Conservation (phyloP, 768 basidiomycete genomes). For the Cystofilobasidium macerans region DNA sequence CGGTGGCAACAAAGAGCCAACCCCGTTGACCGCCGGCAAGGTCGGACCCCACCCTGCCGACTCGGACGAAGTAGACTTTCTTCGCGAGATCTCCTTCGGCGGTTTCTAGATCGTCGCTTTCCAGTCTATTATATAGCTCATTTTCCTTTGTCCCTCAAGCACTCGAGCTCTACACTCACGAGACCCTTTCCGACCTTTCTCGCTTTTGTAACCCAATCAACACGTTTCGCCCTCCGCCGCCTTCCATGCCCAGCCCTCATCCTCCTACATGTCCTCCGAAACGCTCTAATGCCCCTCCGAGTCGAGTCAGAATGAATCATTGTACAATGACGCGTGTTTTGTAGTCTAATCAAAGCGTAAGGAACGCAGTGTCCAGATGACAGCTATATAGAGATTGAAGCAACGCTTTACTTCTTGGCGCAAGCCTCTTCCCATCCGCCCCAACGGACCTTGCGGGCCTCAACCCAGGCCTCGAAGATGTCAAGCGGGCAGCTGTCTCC, state of each 20-base stretch:
- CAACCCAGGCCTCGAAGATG: slow-evolving; percentile 7
- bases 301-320: no score
- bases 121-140: background rate
- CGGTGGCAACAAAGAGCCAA: background rate
- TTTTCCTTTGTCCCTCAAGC: no score
- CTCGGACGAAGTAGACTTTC: background rate
- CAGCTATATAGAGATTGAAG: no score
- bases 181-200: no score
- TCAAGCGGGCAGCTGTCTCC: slow-evolving; percentile 32
- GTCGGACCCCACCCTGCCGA: background rate
- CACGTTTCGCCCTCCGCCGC: no score
- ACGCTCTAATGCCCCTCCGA: no score
- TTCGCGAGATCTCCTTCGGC: background rate
- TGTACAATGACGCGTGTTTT: no score
- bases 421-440: slow-evolving; percentile 17
- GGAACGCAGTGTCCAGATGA: background rate
- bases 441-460: slow-evolving; percentile 13
- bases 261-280: no score
- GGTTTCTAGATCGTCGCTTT: background rate
- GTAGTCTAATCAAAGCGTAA: no score
- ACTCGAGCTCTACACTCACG: no score
- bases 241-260: no score
- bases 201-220: background rate
- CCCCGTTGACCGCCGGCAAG: background rate
- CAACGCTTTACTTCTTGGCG: slow-evolving; percentile 7